A percentile compares a stretch with the other conserved stretches of the same genome.
These are phyloP conservation scores for Wickerhamomyces xylosicus DNA, from an alignment of 805 yeast genomes.

Conservation along the genomic window DNA sequence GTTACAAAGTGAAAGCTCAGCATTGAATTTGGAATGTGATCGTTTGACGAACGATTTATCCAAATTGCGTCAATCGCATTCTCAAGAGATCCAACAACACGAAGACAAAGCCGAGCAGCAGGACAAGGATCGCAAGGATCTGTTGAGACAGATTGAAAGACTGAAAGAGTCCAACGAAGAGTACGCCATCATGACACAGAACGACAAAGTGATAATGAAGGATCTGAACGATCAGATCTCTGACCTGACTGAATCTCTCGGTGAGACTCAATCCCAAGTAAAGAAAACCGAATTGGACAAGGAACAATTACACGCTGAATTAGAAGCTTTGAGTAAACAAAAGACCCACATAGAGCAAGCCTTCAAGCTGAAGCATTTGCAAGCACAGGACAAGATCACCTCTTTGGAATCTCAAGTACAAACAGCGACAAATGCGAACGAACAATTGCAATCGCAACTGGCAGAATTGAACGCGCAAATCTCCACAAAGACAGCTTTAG, in stretches of 20 bases:
- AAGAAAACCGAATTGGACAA: slow-evolving; percentile 1
- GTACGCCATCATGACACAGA: slow-evolving; percentile 26
- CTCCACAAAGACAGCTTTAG: slow-evolving; percentile 26
- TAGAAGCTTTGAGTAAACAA: slow-evolving; percentile 1
- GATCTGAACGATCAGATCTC: slow-evolving; percentile 30
- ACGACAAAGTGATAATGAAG: slow-evolving; percentile 22
- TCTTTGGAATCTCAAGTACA: slow-evolving; percentile 17
- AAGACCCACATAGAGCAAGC: slow-evolving; percentile 3
- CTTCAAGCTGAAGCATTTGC: slow-evolving; percentile 1
- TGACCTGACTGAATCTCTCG: slow-evolving; percentile 20
- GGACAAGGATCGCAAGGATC: slow-evolving; percentile 1
- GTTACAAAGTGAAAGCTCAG: slow-evolving; percentile 31
- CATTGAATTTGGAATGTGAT: slow-evolving; percentile 45
- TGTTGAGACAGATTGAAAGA: slow-evolving; percentile 12
- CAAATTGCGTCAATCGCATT: slow-evolving; percentile 9
- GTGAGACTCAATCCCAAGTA: slow-evolving; percentile 1
- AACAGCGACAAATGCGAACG: slow-evolving; percentile 17
- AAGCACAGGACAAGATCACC: slow-evolving; percentile 1
- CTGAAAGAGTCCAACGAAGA: slow-evolving; percentile 28
- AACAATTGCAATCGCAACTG: slow-evolving; percentile 17
- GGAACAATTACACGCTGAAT: background rate
- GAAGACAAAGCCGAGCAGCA: slow-evolving; percentile 1
- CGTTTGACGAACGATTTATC: slow-evolving; percentile 31
- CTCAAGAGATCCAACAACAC: background rate
- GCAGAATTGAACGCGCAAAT: slow-evolving; percentile 12